These are phyloP conservation scores for Venturia effusa DNA, from an alignment of 2,329 filamentous ascomycete genomes.

Conservation along the genomic window DNA sequence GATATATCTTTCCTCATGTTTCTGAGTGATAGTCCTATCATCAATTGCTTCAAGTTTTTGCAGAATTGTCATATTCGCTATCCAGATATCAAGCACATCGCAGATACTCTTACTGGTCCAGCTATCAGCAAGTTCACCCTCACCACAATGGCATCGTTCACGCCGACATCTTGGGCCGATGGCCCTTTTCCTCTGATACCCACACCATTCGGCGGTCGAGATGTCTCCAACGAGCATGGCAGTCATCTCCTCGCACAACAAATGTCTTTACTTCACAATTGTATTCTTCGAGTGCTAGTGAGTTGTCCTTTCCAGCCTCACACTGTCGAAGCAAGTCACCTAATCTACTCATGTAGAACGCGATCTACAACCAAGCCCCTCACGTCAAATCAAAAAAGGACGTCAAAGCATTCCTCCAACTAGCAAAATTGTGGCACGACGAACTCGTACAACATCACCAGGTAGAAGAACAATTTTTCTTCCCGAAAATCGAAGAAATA, in stretches of 20 bases:
- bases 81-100: not conserved
- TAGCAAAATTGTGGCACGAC: constrained; percentile 22
- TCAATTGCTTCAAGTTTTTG: not conserved
- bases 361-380: constrained; percentile 23
- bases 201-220: constrained; percentile 1
- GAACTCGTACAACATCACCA: constrained; percentile 24
- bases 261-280: constrained; percentile 20
- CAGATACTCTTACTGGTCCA: not conserved
- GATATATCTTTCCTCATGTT: not conserved
- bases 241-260: constrained; percentile 7
- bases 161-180: constrained; percentile 7
- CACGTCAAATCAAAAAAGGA: constrained; percentile 15
- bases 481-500: constrained; percentile 20
- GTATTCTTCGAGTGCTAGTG: constrained; percentile 23
- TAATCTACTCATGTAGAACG: constrained; percentile 15
- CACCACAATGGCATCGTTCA: not conserved
- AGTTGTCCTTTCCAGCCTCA: not conserved
- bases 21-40: not conserved
- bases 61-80: not conserved
- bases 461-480: constrained; percentile 22
- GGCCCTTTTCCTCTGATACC: constrained; percentile 9
- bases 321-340: not conserved
- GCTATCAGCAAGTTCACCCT: not conserved
- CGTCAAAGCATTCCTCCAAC: constrained; percentile 21
- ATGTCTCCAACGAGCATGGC: constrained; percentile 5